Base-by-base conservation (phyloP, 2,329 filamentous ascomycete genomes). In the Diaporthe eres region DNA sequence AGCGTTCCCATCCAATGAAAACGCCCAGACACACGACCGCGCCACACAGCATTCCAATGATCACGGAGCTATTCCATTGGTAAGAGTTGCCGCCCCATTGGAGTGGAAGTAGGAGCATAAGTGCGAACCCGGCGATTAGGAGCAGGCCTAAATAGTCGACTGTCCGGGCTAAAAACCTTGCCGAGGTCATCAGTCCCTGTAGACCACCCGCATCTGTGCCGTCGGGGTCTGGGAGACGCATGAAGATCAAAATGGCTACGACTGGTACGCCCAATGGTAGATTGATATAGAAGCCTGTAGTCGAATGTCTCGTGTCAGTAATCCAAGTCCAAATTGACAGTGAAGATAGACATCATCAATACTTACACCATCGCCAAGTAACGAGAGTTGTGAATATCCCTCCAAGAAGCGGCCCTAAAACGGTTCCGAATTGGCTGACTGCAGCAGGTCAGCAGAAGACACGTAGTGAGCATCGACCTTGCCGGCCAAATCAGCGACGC, bases 41-140 rank as follows among this genome's bases (percentile, higher is more conserved):
- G n/a, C 63, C 63, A n/a, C 42, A 47, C 22, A 68, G 34, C 42
- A 68, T 47, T 49, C 63, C 63, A 49, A 68, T 49, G 42, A 68
- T 53, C 25, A 37, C 31, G 25, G 63, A 31, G n/a, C 17, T 22
- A 13, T 68, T 49, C 63, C 63, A 68, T 8, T 22, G 25, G 17
- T 68, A 68, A 17, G 63, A 34, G 42, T 68, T 47, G 13, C 63
- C 63, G 39, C 63, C 63, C 42, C 49, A 68, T 68, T 68, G 42
- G n/a, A 68, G 39, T 49, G 42, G 42, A 31, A 49, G 22, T 3
- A 68, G 39, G n/a, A 68, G 49, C 63, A 68, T 28, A 4, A 68
- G 12, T 28, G 42, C 63, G 10, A 53, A 68, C 9, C 31, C 57
- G 34, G 34, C 34, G 12, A 61, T 42, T 34, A 61, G 19, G 2